Percentiles rank a stretch among this genome's conserved stretches.
Conservation (phyloP, 2,329 filamentous ascomycete species). For the Tolypocladium amazonense region DNA sequence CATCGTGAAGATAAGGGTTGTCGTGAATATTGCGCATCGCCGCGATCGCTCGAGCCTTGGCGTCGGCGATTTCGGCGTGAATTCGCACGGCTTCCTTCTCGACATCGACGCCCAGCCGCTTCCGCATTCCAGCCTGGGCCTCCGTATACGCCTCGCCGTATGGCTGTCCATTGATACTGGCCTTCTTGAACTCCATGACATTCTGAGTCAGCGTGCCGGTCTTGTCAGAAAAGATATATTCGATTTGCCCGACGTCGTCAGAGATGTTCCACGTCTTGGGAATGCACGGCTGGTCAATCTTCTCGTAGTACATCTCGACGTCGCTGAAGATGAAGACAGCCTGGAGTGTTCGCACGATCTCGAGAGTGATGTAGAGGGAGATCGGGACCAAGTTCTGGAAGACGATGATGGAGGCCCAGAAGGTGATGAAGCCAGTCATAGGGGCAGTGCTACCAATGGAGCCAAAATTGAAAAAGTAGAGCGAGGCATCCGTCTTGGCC, state of each 20-base stretch:
- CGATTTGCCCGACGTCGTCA: constrained; percentile 93
- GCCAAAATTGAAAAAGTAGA: constrained; percentile 75
- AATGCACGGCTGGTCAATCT: constrained; percentile 86
- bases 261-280: constrained; percentile 99
- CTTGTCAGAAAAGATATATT: constrained; percentile 99
- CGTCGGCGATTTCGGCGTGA: constrained; percentile 66
- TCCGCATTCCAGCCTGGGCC: constrained; percentile 92
- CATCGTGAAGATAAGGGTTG: constrained; percentile 85
- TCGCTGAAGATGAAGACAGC: constrained; percentile 98
- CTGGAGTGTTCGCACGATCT: constrained; percentile 88
- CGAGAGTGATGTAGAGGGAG: constrained; percentile 92
- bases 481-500: constrained; percentile 62
- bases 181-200: constrained; percentile 99
- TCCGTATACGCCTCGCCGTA: constrained; percentile 98
- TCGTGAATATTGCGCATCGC: constrained; percentile 68
- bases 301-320: constrained; percentile 92
- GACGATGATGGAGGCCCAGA: constrained; percentile 87
- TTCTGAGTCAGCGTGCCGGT: constrained; percentile 95
- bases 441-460: constrained; percentile 65
- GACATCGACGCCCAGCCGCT: constrained; percentile 76
- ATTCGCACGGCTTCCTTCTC: constrained; percentile 68
- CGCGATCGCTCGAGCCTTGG: constrained; percentile 61
- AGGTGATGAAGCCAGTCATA: constrained; percentile 88
- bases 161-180: constrained; percentile 86
- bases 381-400: constrained; percentile 99